Conservation (phyloP, 352 stramenopile species). For the Pythium vanterpoolii region DNA sequence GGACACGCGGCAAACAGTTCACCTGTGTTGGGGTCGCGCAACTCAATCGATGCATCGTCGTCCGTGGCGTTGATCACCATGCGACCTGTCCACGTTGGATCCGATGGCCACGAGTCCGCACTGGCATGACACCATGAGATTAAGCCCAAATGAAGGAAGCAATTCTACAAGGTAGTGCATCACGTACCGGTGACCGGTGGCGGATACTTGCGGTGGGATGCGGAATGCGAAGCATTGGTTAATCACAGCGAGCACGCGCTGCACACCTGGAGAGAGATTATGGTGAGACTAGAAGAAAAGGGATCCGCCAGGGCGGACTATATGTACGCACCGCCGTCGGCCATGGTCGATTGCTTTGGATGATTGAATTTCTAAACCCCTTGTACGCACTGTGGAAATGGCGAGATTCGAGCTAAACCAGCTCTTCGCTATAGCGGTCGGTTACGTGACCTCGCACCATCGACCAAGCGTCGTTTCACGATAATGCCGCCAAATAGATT, state of each 20-base stretch:
- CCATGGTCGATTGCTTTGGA: slow-evolving; percentile 1
- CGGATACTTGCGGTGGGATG: slow-evolving; percentile 59
- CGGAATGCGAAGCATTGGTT: slow-evolving; percentile 73
- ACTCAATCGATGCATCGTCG: slow-evolving; percentile 56
- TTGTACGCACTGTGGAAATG: not conserved
- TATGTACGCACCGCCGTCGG: slow-evolving; percentile 7
- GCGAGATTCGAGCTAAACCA: not conserved
- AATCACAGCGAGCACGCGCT: slow-evolving; percentile 59
- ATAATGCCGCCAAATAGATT: not conserved
- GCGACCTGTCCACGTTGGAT: slow-evolving; percentile 56
- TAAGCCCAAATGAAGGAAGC: not conserved
- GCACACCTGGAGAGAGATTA: slow-evolving; percentile 29
- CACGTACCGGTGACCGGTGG: slow-evolving; percentile 47
- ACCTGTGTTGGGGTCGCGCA: slow-evolving; percentile 54
- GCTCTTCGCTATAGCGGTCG: not conserved
- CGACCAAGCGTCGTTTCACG: not conserved
- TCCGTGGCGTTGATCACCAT: slow-evolving; percentile 59
- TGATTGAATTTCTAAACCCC: not conserved
- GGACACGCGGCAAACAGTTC: slow-evolving; percentile 57
- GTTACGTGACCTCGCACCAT: not conserved
- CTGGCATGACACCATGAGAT: slow-evolving; percentile 16
- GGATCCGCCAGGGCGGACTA: not conserved
- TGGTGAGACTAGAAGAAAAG: not conserved
- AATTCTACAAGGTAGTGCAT: not conserved
- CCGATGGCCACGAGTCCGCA: slow-evolving; percentile 61